Conservation (phyloP, 2,329 filamentous ascomycete species). For the Alternaria longipes region DNA sequence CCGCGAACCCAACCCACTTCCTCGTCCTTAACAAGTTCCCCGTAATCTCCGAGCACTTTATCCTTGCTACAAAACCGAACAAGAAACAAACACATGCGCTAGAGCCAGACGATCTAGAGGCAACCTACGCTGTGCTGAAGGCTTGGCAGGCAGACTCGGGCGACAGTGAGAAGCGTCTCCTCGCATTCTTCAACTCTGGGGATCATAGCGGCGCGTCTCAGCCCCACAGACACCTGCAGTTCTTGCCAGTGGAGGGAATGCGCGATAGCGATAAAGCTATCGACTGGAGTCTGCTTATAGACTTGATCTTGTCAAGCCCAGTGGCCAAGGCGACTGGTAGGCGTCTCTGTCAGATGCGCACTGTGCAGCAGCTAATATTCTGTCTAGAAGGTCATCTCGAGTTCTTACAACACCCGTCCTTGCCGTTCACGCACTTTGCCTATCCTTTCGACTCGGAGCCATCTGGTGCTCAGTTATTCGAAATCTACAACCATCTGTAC, state of each 20-base stretch:
- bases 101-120: conserved; percentile 67
- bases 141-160: conserved; percentile 58
- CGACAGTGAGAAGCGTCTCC: conserved; percentile 56
- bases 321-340: conserved; percentile 14
- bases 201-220: conserved; percentile 74
- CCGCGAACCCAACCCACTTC: conserved; percentile 60
- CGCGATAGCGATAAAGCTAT: conserved; percentile 51
- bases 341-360: not conserved
- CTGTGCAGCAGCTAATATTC: conserved; percentile 14
- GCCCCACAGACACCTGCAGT: conserved; percentile 75
- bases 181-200: conserved; percentile 76
- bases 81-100: conserved; percentile 72
- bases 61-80: conserved; percentile 71
- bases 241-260: conserved; percentile 74
- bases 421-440: conserved; percentile 64
- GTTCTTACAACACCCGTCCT: conserved; percentile 28
- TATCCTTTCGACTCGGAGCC: conserved; percentile 53
- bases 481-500: conserved; percentile 49
- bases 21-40: conserved; percentile 81
- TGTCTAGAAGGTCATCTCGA: conserved; percentile 11
- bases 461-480: conserved; percentile 46
- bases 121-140: conserved; percentile 68
- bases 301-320: conserved; percentile 45
- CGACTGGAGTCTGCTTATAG: conserved; percentile 62
- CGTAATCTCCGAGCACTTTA: conserved; percentile 75